Conservation (phyloP, 169 alveolate genomes). For the Cryptosporidium ubiquitum region DNA sequence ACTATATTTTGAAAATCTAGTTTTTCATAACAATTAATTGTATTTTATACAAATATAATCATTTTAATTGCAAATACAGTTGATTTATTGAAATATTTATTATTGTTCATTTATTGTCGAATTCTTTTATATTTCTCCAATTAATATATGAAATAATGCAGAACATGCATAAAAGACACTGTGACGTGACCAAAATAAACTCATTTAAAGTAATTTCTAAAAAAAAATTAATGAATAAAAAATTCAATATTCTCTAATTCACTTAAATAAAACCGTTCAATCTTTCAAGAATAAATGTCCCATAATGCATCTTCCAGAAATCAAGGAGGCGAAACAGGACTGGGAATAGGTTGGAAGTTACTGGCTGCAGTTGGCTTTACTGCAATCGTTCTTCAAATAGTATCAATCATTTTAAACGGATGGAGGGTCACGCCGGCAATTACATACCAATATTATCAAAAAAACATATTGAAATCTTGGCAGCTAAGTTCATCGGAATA, state of each 20-base stretch:
- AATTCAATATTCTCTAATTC: background rate
- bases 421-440: conserved; percentile 71
- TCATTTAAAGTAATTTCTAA: background rate
- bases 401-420: conserved; percentile 59
- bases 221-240: background rate
- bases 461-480: conserved; percentile 35
- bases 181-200: conserved; percentile 2
- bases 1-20: background rate
- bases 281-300: conserved; percentile 3
- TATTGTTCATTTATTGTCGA: background rate
- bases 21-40: background rate
- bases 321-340: conserved; percentile 30
- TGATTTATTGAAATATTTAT: background rate
- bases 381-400: conserved; percentile 62
- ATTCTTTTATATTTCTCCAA: background rate
- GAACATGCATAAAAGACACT: conserved; percentile 29
- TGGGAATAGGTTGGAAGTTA: conserved; percentile 68
- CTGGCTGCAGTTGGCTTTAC: conserved; percentile 58
- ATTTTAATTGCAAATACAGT: background rate
- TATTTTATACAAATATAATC: background rate
- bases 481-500: conserved; percentile 45
- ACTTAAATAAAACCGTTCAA: background rate
- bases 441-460: conserved; percentile 57
- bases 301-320: conserved; percentile 59
- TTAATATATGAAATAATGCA: background rate